Evolutionary conservation across 2,329 filamentous ascomycete species (phyloP).

Genomic region (Scedosporium dehoogii): DNA sequence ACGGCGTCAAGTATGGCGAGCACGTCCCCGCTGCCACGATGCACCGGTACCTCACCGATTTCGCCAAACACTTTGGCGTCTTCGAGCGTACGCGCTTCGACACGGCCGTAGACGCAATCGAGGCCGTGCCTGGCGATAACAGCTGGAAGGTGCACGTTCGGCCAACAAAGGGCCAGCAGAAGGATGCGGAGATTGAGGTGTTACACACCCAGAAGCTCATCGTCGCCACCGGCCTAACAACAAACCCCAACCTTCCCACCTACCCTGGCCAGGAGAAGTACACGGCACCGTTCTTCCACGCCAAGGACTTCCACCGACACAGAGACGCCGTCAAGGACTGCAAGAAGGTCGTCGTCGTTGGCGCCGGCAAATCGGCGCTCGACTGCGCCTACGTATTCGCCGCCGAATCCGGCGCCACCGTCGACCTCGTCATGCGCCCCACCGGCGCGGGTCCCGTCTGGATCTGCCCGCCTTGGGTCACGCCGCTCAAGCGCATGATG

Average conservation of each 20-base stretch:
- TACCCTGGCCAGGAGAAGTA: slow-evolving; percentile 12
- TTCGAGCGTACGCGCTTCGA: slow-evolving; percentile 36
- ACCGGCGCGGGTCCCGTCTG: too few relatives aligned
- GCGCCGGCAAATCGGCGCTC: slow-evolving; percentile 47
- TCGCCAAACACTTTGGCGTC: slow-evolving; percentile 36
- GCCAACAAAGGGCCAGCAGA: background rate
- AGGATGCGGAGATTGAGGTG: background rate
- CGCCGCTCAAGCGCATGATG: slow-evolving; percentile 47
- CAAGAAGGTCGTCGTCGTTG: slow-evolving; percentile 35
- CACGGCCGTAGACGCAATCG: slow-evolving; percentile 36
- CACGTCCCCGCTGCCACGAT: slow-evolving; percentile 27
- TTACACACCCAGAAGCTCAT: slow-evolving; percentile 25
- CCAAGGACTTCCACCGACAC: too few relatives aligned
- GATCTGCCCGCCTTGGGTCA: slow-evolving; percentile 36
- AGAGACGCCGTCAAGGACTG: slow-evolving; percentile 16
- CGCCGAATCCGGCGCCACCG: slow-evolving; percentile 28
- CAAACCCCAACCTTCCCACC: slow-evolving; percentile 28
- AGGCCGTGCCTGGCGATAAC: slow-evolving; percentile 10
- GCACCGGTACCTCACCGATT: slow-evolving; percentile 26
- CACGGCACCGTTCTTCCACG: too few relatives aligned
- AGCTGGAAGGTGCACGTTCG: too few relatives aligned
- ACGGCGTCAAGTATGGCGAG: slow-evolving; percentile 22
- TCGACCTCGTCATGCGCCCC: slow-evolving; percentile 13
- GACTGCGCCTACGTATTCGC: slow-evolving; percentile 42
- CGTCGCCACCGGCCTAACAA: slow-evolving; percentile 38